Percentiles rank a stretch among this genome's conserved stretches.
phyloP scores from a whole-genome alignment of 164 flowering plant species.

The Hamamelis virginiana region DNA sequence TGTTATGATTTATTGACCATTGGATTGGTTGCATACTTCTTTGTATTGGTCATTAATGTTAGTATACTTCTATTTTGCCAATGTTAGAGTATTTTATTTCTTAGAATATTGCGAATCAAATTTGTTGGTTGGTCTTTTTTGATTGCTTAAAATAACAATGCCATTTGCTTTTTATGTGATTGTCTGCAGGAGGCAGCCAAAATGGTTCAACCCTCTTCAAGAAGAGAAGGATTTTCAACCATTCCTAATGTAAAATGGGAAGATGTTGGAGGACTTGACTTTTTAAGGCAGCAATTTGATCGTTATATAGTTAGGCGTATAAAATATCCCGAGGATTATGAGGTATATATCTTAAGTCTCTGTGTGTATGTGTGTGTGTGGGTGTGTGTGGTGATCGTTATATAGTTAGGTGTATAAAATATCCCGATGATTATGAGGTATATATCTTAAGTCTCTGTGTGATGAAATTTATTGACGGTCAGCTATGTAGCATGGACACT shows the following conservation, averaged over 20 bases:
- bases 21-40: too few species aligned
- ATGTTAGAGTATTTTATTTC: not conserved
- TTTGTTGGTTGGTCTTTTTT: too few species aligned
- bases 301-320: conserved; percentile 65
- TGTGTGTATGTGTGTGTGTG: too few species aligned
- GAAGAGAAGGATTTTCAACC: conserved; percentile 89
- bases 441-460: not conserved
- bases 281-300: conserved; percentile 64
- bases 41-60: too few species aligned
- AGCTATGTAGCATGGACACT: too few species aligned
- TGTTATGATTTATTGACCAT: too few species aligned
- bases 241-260: conserved; percentile 92
- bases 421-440: conserved; percentile 73
- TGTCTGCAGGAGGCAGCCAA: conserved; percentile 71
- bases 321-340: conserved; percentile 60
- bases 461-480: not conserved
- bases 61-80: too few species aligned
- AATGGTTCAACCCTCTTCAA: conserved; percentile 79
- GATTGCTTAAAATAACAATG: not conserved
- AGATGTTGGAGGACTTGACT: conserved; percentile 88
- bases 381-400: too few species aligned
- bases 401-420: conserved; percentile 63
- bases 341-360: conserved; percentile 46
- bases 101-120: not conserved
- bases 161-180: not conserved